Percentiles rank a stretch among this genome's conserved stretches.
Conservation (phyloP, 169 alveolate species). For the Plasmodium gallinaceum region DNA sequence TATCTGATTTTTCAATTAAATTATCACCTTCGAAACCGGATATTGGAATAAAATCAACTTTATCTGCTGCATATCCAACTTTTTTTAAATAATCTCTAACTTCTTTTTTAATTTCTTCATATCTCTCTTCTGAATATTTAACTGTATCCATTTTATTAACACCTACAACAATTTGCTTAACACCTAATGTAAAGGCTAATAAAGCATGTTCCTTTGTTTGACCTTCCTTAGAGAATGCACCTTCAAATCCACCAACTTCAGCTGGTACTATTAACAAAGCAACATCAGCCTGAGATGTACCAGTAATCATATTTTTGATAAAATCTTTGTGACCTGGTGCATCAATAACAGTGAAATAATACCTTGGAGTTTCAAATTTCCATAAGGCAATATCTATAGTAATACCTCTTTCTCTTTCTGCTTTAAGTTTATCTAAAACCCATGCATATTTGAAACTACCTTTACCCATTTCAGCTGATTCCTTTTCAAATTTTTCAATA, state of each 20-base stretch:
- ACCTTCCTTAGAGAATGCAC: conserved; percentile 96
- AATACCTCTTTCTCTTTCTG: conserved; percentile 99
- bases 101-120: conserved; percentile 96
- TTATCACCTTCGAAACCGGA: conserved; percentile 99
- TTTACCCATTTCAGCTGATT: conserved; percentile 95
- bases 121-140: conserved; percentile 96
- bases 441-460: conserved; percentile 98
- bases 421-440: conserved; percentile 98
- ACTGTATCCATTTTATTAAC: conserved; percentile 99
- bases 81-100: conserved; percentile 95
- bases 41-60: conserved; percentile 97
- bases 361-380: conserved; percentile 97
- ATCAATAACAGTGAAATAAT: conserved; percentile 98
- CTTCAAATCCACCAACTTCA: conserved; percentile 98
- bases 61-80: conserved; percentile 97
- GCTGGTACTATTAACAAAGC: conserved; percentile 98
- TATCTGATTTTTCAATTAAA: conserved; percentile 95
- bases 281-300: conserved; percentile 99
- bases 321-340: conserved; percentile 99
- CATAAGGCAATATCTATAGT: conserved; percentile 98
- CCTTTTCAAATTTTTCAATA: conserved; percentile 96
- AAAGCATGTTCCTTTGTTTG: conserved; percentile 99
- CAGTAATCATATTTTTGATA: conserved; percentile 99
- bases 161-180: conserved; percentile 98
- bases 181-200: conserved; percentile 98